Conservation (phyloP, 371 early-diverging fungal genomes). For the Mortierella polycephala region DNA sequence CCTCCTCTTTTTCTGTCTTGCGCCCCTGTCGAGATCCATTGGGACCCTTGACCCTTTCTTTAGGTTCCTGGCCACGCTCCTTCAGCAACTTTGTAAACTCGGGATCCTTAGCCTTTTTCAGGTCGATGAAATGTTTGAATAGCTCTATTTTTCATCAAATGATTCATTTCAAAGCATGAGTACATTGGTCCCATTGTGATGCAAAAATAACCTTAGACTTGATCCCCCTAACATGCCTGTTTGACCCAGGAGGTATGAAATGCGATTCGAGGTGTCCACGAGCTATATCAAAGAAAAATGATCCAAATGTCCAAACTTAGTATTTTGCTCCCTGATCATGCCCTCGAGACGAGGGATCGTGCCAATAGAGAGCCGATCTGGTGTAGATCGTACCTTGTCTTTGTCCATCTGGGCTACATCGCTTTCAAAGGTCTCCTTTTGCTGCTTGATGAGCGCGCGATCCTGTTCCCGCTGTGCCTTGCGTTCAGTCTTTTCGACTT, state of each 20-base stretch:
- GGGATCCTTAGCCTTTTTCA: constrained; percentile 61
- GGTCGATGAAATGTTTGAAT: constrained; percentile 74
- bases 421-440: constrained; percentile 44
- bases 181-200: no score
- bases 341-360: no score
- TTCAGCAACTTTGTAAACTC: constrained; percentile 52
- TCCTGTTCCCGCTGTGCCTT: constrained; percentile 43
- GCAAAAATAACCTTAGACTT: background rate
- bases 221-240: constrained; percentile 70
- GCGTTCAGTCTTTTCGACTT: constrained; percentile 46
- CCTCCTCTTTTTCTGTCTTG: constrained; percentile 97
- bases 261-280: constrained; percentile 75
- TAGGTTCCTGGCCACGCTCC: constrained; percentile 46
- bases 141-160: constrained; percentile 54
- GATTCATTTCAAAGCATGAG: background rate
- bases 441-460: constrained; percentile 47
- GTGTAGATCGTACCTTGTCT: constrained; percentile 36
- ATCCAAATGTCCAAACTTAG: background rate
- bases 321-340: background rate
- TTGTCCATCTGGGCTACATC: constrained; percentile 47
- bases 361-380: background rate
- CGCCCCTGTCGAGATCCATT: constrained; percentile 81
- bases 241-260: constrained; percentile 91
- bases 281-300: constrained; percentile 37
- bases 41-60: constrained; percentile 48